These are phyloP conservation scores for Vitis hybrid DNA, from an alignment of 177 flowering plant genomes.

Conservation along the genomic window DNA sequence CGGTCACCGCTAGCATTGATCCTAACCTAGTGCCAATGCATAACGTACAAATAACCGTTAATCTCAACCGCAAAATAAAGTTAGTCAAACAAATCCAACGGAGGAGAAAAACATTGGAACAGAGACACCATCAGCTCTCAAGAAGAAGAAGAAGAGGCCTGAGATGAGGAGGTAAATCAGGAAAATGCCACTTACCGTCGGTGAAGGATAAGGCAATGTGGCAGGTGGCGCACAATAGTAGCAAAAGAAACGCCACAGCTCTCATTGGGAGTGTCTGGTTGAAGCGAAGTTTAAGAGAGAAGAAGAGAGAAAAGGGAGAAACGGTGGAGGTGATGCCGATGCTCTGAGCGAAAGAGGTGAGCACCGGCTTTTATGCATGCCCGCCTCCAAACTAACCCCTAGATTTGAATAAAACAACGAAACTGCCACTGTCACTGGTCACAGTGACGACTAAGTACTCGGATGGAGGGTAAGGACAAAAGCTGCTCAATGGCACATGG, in stretches of 20 bases:
- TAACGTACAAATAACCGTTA: background rate
- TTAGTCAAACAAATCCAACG: background rate
- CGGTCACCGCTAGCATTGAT: too few species aligned
- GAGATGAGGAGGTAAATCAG: too few species aligned
- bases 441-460: conserved; percentile 4
- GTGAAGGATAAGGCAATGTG: conserved; percentile 16
- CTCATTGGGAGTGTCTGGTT: conserved; percentile 13
- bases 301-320: background rate
- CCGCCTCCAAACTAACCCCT: background rate
- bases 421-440: conserved; percentile 6
- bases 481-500: conserved; percentile 20
- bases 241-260: conserved; percentile 18
- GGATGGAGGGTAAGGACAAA: conserved; percentile 9
- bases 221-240: conserved; percentile 28
- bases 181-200: conserved; percentile 26
- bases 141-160: background rate
- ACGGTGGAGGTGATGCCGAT: background rate
- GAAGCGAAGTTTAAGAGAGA: conserved; percentile 3
- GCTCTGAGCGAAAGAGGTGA: background rate
- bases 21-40: too few species aligned
- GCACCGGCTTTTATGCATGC: conserved; percentile 28
- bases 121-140: background rate
- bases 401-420: conserved; percentile 4
- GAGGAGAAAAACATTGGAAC: background rate
- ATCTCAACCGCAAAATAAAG: background rate